Base-by-base conservation (phyloP, 2,329 filamentous ascomycete genomes). In the Apiospora arundinis region DNA sequence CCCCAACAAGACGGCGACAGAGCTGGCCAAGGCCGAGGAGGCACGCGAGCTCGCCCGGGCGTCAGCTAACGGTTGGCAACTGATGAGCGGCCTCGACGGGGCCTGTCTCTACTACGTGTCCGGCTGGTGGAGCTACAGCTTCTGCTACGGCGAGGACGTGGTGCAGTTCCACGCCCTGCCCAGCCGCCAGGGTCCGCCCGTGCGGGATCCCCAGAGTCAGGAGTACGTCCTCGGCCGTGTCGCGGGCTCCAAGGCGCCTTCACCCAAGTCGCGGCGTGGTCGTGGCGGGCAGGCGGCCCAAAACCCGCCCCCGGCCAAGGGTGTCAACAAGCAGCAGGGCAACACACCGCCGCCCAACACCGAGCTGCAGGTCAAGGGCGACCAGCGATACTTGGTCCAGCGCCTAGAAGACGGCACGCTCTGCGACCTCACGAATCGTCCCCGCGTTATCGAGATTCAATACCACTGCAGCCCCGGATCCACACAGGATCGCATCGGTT, bases 81-180 rank as follows among this genome's bases (percentile, higher is more conserved):
- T 98, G 28, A 85, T 98, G 68, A 88, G 89, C 74, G 90, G 91
- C 37, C 92, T 98, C 82, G 89, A 95, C 69, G 92, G 91, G 4
- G 88, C 89, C 68, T 98, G 95, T 81, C 89, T 98, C 74, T 97
- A 95, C 84, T 90, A 87, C 74, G 84, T 95, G 74, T 93, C 91
- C 0, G 95, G 95, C 0, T 98, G 95, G 95, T 98, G 95, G 95
- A 96, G 93, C 78, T 98, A 98, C 82, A 93, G 92, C 76, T 97
- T 97, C 81, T 98, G 95, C 85, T 96, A 97, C 83, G 93, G 93
- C 79, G 88, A 92, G 73, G 91, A 95, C 74, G 92, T 98, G 73
- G 92, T 93, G 77, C 95, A 98, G 82, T 98, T 97, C 82, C 95
- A 98, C 80, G 94, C 94, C 63, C 84, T 95, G 72, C 89, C 94